phyloP scores from a whole-genome alignment of 306 rosid genomes.

The Casuarina glauca region DNA sequence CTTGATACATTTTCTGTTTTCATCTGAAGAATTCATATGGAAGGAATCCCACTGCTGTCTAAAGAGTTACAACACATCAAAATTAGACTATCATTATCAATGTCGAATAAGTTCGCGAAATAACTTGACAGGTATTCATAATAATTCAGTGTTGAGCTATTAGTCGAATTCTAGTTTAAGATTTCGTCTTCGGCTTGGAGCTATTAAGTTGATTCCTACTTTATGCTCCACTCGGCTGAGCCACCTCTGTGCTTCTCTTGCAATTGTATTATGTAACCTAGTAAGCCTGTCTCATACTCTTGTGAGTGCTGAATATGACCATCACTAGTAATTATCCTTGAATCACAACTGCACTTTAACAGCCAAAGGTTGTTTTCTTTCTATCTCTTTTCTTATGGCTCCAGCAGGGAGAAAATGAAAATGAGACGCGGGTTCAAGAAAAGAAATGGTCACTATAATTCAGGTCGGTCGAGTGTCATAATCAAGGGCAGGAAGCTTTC shows the following conservation, averaged over 20 bases:
- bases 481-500: too few relatives aligned
- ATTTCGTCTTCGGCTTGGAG: background rate
- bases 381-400: too few relatives aligned
- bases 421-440: too few relatives aligned
- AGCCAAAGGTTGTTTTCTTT: background rate
- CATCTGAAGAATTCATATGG: background rate
- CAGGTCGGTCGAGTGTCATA: too few relatives aligned
- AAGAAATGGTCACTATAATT: too few relatives aligned
- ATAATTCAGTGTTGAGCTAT: background rate
- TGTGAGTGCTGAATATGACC: background rate
- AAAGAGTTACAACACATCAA: constrained; percentile 17
- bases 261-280: background rate
- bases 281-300: background rate
- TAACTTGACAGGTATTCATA: background rate
- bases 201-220: background rate
- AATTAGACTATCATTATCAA: constrained; percentile 18
- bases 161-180: constrained; percentile 26
- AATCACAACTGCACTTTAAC: constrained; percentile 16
- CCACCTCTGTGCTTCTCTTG: background rate
- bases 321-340: too few relatives aligned
- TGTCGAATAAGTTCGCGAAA: constrained; percentile 22
- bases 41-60: constrained; percentile 1
- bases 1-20: background rate
- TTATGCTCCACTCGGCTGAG: constrained; percentile 9
- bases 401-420: too few relatives aligned